Percentiles rank a stretch among this genome's conserved stretches.
These are phyloP conservation scores for Solanum peruvianum DNA, from an alignment of 257 asterid genomes.

Conservation along the genomic window DNA sequence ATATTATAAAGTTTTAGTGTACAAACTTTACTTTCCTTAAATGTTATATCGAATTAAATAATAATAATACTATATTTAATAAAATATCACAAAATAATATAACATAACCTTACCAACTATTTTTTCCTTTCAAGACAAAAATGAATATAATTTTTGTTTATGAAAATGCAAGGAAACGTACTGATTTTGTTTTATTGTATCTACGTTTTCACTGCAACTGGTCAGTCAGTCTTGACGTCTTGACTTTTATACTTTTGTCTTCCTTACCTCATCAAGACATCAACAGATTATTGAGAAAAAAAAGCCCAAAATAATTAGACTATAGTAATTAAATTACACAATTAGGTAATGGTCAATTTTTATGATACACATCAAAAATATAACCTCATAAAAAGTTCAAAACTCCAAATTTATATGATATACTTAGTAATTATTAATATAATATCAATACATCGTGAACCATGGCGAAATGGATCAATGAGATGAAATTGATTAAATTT, in stretches of 20 bases:
- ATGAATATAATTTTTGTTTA: neutral
- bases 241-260: neutral
- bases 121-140: too few relatives aligned
- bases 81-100: too few relatives aligned
- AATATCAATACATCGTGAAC: neutral
- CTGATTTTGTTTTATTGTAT: neutral
- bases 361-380: neutral
- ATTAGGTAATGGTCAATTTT: neutral
- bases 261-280: neutral
- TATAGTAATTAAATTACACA: neutral
- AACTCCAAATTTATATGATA: neutral
- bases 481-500: neutral
- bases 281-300: neutral
- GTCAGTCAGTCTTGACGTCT: neutral
- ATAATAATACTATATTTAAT: too few relatives aligned
- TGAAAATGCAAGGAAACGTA: neutral
- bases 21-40: too few relatives aligned
- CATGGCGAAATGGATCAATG: neutral
- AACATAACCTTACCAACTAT: neutral
- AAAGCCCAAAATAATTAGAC: neutral
- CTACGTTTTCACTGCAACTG: neutral
- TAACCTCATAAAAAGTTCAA: neutral
- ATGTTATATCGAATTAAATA: neutral
- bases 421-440: neutral
- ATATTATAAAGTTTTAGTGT: neutral